Percentiles rank a stretch among this genome's conserved stretches.
phyloP scores from a whole-genome alignment of 768 basidiomycete species.

The Amanita phalloides region DNA sequence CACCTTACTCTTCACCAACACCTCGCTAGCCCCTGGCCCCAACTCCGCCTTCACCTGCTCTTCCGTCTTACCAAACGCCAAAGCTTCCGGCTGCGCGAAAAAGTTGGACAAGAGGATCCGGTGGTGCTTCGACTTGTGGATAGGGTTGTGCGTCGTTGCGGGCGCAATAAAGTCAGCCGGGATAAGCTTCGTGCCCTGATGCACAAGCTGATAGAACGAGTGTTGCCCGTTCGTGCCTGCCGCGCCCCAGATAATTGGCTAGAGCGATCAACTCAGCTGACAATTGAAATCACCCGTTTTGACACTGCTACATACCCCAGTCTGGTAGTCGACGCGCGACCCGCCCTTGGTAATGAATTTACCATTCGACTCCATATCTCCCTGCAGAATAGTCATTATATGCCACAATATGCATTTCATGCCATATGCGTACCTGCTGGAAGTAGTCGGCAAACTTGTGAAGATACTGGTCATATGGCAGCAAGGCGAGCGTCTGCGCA shows the following conservation, averaged over 20 bases:
- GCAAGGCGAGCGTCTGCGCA: slow-evolving; percentile 87
- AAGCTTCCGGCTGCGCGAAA: slow-evolving; percentile 95
- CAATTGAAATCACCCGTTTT: not conserved
- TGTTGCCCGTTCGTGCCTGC: slow-evolving; percentile 98
- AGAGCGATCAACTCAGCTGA: slow-evolving; percentile 3
- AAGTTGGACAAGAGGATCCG: slow-evolving; percentile 96
- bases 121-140: slow-evolving; percentile 83
- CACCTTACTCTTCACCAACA: slow-evolving; percentile 91
- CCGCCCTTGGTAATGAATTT: slow-evolving; percentile 95
- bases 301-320: slow-evolving; percentile 56
- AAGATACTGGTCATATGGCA: slow-evolving; percentile 98
- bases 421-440: slow-evolving; percentile 58
- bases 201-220: slow-evolving; percentile 97
- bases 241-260: slow-evolving; percentile 99
- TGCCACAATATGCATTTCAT: not conserved
- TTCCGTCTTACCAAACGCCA: slow-evolving; percentile 97
- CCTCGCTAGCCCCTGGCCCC: slow-evolving; percentile 61
- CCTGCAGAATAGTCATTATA: slow-evolving; percentile 25
- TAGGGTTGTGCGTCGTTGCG: slow-evolving; percentile 83
- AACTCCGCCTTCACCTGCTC: slow-evolving; percentile 69
- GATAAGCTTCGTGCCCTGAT: slow-evolving; percentile 89
- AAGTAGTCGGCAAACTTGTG: slow-evolving; percentile 99
- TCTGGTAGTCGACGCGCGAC: slow-evolving; percentile 89
- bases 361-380: slow-evolving; percentile 99
- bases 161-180: slow-evolving; percentile 91